phyloP scores from a whole-genome alignment of 805 yeast genomes.

The Candida hungchunana region DNA sequence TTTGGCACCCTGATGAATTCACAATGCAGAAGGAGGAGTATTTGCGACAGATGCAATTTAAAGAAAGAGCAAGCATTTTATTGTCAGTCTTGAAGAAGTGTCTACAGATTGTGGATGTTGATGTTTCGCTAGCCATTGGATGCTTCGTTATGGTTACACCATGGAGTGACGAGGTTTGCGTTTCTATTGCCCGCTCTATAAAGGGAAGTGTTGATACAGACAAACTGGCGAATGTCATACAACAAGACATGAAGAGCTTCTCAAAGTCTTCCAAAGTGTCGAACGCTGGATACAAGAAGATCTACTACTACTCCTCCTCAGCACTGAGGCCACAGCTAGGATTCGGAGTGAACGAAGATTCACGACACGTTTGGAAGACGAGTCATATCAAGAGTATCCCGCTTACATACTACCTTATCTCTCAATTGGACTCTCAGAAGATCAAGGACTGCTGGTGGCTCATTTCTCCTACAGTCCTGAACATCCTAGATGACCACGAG shows the following conservation, averaged over 20 bases:
- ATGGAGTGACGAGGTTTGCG: constrained; percentile 18
- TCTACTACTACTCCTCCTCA: background rate
- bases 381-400: constrained; percentile 18
- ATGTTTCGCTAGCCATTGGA: background rate
- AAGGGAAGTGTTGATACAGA: background rate
- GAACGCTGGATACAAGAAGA: constrained; percentile 21
- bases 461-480: constrained; percentile 24
- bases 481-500: constrained; percentile 27
- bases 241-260: constrained; percentile 12
- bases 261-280: constrained; percentile 11
- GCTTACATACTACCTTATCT: constrained; percentile 8
- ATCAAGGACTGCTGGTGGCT: constrained; percentile 24
- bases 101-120: too few relatives aligned
- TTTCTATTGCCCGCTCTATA: constrained; percentile 1
- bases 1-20: constrained; percentile 22
- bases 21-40: constrained; percentile 10
- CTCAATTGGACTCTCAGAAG: constrained; percentile 1
- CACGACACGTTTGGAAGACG: constrained; percentile 17
- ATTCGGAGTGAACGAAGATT: constrained; percentile 6
- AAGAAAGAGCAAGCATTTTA: constrained; percentile 2
- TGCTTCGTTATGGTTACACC: constrained; percentile 14
- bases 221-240: constrained; percentile 3
- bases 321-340: constrained; percentile 18
- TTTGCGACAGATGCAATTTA: constrained; percentile 12
- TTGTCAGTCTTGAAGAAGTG: constrained; percentile 7